Evolutionary conservation across 1,284 basidiomycete genomes (phyloP).

Genomic region (Ganoderma lucidum): DNA sequence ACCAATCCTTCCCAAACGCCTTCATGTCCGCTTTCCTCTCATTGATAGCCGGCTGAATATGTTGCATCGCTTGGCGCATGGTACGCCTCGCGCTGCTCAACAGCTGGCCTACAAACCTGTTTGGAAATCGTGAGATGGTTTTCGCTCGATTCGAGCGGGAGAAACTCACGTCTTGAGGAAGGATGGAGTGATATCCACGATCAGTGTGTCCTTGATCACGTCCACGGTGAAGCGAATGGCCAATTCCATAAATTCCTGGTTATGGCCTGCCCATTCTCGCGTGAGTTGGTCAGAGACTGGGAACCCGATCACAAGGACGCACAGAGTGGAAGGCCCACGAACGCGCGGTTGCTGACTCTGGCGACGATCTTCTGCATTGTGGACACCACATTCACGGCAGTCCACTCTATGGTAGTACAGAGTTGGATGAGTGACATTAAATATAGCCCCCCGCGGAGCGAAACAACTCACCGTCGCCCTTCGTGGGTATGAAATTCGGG

Average conservation of each 20-base stretch:
- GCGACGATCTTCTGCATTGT: constrained; percentile 36
- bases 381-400: constrained; percentile 19
- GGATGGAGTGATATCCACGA: constrained; percentile 38
- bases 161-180: constrained; percentile 41
- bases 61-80: constrained; percentile 3
- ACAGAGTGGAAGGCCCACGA: constrained; percentile 41
- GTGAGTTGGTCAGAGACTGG: not conserved
- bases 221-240: constrained; percentile 23
- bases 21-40: constrained; percentile 28
- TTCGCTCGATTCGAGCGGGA: too few species aligned
- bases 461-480: constrained; percentile 30
- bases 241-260: constrained; percentile 30
- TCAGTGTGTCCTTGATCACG: constrained; percentile 15
- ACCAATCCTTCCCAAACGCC: constrained; percentile 32
- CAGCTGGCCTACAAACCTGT: not conserved
- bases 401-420: constrained; percentile 33
- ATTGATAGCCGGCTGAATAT: constrained; percentile 32
- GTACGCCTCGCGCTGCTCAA: constrained; percentile 10
- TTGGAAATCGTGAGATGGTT: not conserved
- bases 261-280: constrained; percentile 28
- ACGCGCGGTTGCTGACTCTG: constrained; percentile 38
- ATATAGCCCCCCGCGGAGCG: not conserved
- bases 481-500: constrained; percentile 28
- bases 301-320: not conserved
- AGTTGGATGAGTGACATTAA: not conserved